Percentiles rank a stretch among this genome's conserved stretches.
phyloP scores from a whole-genome alignment of 305 asterid genomes.

The Fraxinus xanthoxyloides region DNA sequence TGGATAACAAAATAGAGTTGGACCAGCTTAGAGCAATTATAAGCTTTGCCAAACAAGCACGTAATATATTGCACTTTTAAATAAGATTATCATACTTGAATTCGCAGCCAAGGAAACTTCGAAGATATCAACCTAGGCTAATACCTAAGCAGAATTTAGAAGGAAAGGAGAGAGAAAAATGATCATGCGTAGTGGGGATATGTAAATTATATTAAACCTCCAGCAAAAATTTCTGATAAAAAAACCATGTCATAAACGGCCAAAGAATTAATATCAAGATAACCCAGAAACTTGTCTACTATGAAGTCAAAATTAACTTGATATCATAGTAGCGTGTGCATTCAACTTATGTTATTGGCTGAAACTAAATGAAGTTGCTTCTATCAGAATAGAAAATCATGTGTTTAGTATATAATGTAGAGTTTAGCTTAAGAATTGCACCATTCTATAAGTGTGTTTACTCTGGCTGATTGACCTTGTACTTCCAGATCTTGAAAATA shows the following conservation, averaged over 20 bases:
- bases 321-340: background rate
- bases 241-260: background rate
- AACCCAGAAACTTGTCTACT: background rate
- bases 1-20: background rate
- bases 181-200: background rate
- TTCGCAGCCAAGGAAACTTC: background rate
- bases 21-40: background rate
- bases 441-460: background rate
- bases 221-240: background rate
- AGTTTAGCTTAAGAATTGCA: background rate
- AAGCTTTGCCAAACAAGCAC: background rate
- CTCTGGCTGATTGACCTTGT: background rate
- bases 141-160: background rate
- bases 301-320: background rate
- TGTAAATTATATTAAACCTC: background rate
- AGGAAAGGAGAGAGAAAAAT: background rate
- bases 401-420: background rate
- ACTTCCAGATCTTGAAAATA: background rate
- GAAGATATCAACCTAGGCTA: background rate
- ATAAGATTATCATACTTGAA: background rate
- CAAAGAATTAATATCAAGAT: background rate
- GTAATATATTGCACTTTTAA: background rate
- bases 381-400: background rate
- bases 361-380: background rate
- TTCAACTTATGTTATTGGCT: conserved; percentile 4